Conservation (phyloP, 2,329 filamentous ascomycete species). For the Chrysoporthe puriensis region DNA sequence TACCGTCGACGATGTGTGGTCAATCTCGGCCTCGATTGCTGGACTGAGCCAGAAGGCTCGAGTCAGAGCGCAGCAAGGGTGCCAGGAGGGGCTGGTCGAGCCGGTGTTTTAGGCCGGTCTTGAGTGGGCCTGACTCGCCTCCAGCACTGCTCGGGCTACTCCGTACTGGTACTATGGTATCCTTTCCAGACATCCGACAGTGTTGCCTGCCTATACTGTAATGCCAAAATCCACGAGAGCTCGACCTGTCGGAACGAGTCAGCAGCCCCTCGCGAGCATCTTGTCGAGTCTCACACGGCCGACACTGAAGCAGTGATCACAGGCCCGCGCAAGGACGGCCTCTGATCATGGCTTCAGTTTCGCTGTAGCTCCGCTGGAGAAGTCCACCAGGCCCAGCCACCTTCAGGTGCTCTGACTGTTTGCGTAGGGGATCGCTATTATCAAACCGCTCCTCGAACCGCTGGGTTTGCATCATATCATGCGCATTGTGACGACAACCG, state of each 20-base stretch:
- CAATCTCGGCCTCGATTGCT: slow-evolving; percentile 27
- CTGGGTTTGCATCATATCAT: slow-evolving; percentile 13
- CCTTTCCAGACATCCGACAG: not conserved
- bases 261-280: not conserved
- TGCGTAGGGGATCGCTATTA: slow-evolving; percentile 4
- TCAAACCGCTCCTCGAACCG: slow-evolving; percentile 10
- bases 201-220: not conserved
- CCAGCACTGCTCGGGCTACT: not conserved
- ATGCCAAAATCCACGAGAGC: not conserved
- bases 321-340: not conserved
- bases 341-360: too few relatives aligned
- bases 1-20: slow-evolving; percentile 17
- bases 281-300: not conserved
- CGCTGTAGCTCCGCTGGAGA: not conserved
- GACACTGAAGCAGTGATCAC: not conserved
- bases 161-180: too few relatives aligned
- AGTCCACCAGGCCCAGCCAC: not conserved
- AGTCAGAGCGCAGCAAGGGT: slow-evolving; percentile 24
- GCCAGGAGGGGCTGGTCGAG: slow-evolving; percentile 13
- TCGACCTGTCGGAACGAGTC: not conserved
- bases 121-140: slow-evolving; percentile 26
- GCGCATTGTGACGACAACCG: slow-evolving; percentile 22
- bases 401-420: not conserved
- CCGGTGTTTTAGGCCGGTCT: slow-evolving; percentile 26
- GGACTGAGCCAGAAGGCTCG: slow-evolving; percentile 15